Percentiles rank a stretch among this genome's conserved stretches.
Conservation (phyloP, 768 basidiomycete species). For the Crucibulum laeve region DNA sequence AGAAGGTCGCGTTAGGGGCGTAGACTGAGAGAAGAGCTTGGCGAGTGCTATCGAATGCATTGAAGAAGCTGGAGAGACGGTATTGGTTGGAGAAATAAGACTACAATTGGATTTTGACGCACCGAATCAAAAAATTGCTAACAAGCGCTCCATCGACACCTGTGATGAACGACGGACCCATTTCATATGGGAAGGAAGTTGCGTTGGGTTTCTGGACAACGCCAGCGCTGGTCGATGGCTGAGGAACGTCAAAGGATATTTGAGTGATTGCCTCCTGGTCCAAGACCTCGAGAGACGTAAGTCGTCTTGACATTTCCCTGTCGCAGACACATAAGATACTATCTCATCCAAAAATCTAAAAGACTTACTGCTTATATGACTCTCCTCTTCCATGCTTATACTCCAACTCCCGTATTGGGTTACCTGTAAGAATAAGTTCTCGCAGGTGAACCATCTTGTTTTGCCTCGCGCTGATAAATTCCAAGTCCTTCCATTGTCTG, state of each 20-base stretch:
- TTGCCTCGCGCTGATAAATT: conserved; percentile 53
- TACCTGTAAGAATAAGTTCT: conserved; percentile 72
- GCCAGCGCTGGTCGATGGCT: conserved; percentile 40
- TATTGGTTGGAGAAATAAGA: conserved; percentile 1
- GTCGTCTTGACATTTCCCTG: conserved; percentile 79
- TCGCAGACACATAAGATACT: background rate
- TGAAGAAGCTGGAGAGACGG: conserved; percentile 63
- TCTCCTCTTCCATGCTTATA: conserved; percentile 52
- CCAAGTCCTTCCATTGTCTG: conserved; percentile 64
- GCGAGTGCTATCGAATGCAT: conserved; percentile 77
- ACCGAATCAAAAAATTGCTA: conserved; percentile 77
- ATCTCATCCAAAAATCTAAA: background rate
- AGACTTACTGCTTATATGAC: conserved; percentile 62
- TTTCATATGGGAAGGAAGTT: conserved; percentile 74
- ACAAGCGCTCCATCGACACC: conserved; percentile 69
- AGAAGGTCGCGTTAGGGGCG: conserved; percentile 85
- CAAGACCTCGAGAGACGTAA: conserved; percentile 77
- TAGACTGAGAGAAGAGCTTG: conserved; percentile 67
- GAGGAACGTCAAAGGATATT: conserved; percentile 76
- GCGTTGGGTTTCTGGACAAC: conserved; percentile 44
- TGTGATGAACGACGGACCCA: conserved; percentile 69
- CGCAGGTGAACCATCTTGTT: conserved; percentile 60
- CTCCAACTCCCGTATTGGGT: conserved; percentile 67
- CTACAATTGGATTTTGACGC: conserved; percentile 18
- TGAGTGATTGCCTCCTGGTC: conserved; percentile 77